These are phyloP conservation scores for Polyporus tsugae DNA, from an alignment of 1,284 basidiomycete species.

Conservation along the genomic window DNA sequence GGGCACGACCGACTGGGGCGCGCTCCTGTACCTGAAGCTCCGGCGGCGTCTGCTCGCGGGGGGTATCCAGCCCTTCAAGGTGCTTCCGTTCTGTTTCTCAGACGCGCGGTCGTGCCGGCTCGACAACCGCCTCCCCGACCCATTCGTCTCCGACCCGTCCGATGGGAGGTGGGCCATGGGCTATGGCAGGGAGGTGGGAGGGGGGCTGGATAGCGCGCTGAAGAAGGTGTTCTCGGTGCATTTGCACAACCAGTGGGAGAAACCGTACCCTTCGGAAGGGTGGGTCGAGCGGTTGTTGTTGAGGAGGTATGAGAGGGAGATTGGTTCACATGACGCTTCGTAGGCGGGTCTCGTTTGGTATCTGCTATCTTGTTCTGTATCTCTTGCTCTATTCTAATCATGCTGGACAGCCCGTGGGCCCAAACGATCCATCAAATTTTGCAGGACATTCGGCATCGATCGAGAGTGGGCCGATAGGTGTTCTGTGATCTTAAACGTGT, in stretches of 20 bases:
- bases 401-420: too few species aligned
- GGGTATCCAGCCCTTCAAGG: slow-evolving; percentile 83
- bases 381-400: neutral
- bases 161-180: slow-evolving; percentile 66
- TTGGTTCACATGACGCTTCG: slow-evolving; percentile 28
- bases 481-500: too few species aligned
- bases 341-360: neutral
- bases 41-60: slow-evolving; percentile 82
- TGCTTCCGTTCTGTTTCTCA: slow-evolving; percentile 92
- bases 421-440: too few species aligned
- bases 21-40: slow-evolving; percentile 87
- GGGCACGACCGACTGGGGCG: slow-evolving; percentile 91
- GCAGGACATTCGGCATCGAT: too few species aligned
- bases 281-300: slow-evolving; percentile 85
- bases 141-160: slow-evolving; percentile 73
- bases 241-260: slow-evolving; percentile 94
- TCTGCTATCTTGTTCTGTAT: neutral
- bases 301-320: slow-evolving; percentile 61
- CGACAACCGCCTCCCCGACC: slow-evolving; percentile 91
- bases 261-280: slow-evolving; percentile 76
- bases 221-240: slow-evolving; percentile 85
- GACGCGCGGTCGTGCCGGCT: slow-evolving; percentile 90
- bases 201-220: slow-evolving; percentile 73
- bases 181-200: slow-evolving; percentile 63
- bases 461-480: too few species aligned